Percentiles rank a stretch among this genome's conserved stretches.
Evolutionary conservation across 108 stramenopile genomes (phyloP).

Genomic region (Chaetoceros muelleri): DNA sequence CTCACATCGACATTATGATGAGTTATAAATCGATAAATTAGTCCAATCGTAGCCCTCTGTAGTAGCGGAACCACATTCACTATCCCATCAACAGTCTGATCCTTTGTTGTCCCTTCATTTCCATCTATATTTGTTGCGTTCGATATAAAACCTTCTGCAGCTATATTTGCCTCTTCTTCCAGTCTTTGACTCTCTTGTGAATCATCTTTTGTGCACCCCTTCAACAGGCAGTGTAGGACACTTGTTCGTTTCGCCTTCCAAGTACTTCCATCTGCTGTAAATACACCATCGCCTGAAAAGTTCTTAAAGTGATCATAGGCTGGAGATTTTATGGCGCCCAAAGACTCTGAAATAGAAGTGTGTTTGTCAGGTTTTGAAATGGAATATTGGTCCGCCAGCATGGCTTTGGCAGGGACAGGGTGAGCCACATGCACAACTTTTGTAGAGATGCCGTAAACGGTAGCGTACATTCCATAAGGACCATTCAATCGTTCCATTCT

Average conservation of each 20-base stretch:
- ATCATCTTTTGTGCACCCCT: slow-evolving; percentile 11
- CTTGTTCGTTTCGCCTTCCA: slow-evolving; percentile 85
- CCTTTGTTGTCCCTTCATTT: slow-evolving; percentile 1
- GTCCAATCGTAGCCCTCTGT: slow-evolving; percentile 58
- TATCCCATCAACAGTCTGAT: background rate
- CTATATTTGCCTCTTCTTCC: slow-evolving; percentile 50
- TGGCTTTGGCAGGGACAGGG: slow-evolving; percentile 65
- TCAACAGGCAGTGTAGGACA: slow-evolving; percentile 67
- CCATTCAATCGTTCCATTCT: slow-evolving; percentile 78
- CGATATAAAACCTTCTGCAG: slow-evolving; percentile 36
- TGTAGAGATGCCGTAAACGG: slow-evolving; percentile 77
- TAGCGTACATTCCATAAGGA: slow-evolving; percentile 89
- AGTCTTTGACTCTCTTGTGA: slow-evolving; percentile 18
- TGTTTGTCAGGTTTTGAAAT: background rate
- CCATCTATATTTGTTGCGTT: slow-evolving; percentile 3
- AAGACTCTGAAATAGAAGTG: slow-evolving; percentile 14
- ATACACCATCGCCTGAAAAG: slow-evolving; percentile 86
- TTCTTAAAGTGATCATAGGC: slow-evolving; percentile 89
- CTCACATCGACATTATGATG: slow-evolving; percentile 25
- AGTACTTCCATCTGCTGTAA: slow-evolving; percentile 82
- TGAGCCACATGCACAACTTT: slow-evolving; percentile 84
- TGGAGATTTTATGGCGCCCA: slow-evolving; percentile 70
- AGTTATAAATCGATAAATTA: slow-evolving; percentile 76
- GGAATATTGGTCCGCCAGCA: slow-evolving; percentile 22
- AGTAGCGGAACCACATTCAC: slow-evolving; percentile 63